Evolutionary conservation across 1,284 basidiomycete species (phyloP), one percentile per base, ranked within the genome.

Genomic region (Malassezia yamatoensis): DNA sequence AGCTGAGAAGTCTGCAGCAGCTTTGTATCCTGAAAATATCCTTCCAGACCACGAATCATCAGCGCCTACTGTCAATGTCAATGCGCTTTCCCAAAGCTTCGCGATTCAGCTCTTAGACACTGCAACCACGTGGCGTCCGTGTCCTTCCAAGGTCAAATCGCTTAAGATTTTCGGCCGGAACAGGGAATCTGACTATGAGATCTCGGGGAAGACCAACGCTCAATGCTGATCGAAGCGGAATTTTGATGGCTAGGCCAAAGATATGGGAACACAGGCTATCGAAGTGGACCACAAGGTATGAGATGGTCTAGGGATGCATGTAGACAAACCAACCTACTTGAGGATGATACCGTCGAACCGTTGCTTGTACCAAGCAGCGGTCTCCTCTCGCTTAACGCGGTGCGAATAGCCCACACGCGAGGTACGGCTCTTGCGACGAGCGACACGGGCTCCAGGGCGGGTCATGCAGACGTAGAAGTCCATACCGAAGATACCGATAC

Each of bases 281-380:
- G 54, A 43, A 45, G 51, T 45, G 35, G 44, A 41, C 36, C 49
- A 42, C 24, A 29, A 56, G 48, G 54, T 56, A 51, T 51, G 48
- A 48, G 48, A n/a, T 20, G 37, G 45, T 36, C 34, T 47, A 33
- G 13, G 20, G 20, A 35, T 32, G 49, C 34, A 44, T 32, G 44
- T 45, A 48, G 18, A 46, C 37, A 41, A 16, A 40, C n/a, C 8
- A 38, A n/a, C 7, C 65, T 66, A 68, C 59, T 61, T 60, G 61
- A 68, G 63, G 58, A 73, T 72, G 66, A 72, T 66, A 48, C 66
- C 69, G 60, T 73, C 70, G 61, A 74, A 69, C 51, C 91, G 83
- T 81, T 90, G 87, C 84, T 94, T 96, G 88, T 91, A 96, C 91
- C 91, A 96, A 62, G 85, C 80, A 83, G 90, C 86, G 65, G 90